Base-by-base conservation (phyloP, 169 alveolate genomes). In the Eimeria sp. region DNA sequence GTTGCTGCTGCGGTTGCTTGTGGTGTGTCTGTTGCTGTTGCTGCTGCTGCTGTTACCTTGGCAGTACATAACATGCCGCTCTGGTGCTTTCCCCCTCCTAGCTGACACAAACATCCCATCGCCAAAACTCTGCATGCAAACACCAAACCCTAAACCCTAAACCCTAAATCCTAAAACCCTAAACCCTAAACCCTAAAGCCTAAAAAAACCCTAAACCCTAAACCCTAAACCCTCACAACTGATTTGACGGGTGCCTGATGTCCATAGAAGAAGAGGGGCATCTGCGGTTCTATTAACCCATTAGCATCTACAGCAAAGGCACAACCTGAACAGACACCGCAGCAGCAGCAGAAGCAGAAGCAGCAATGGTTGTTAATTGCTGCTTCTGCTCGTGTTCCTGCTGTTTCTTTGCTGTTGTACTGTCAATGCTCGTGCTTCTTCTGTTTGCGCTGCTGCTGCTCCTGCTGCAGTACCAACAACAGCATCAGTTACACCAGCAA, bases 1-100 rank as follows among this genome's bases (percentile, higher is more conserved):
- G 87, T 5, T 30, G 87, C 87, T 75, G 87, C 57, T 75, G 87
- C 57, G 0, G 87, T 40, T 70, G 25, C 49, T 75, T n/a, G n/a
- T n/a, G 87, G n/a, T 58, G 70, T 20, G 1, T 14, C 70, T 58
- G 70, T 20, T 58, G 70, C 70, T 75, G 87, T 58, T 75, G 54
- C 87, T 75, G 87, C 87, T 75, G 87, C 87, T 75, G 87, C 87
- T 20, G 18, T 40, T 75, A 75, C 87, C 87, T 75, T 75, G 87
- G 57, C 87, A 34, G 87, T 75, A 75, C 87, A 75, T 75, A 57
- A 75, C 87, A n/a, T 75, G 87, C 0, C 87, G 87, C 30, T 40
- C 57, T 7, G 87, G 20, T 14, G 61, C 22, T 30, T 30, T 75
- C 25, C 87, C 87, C 87, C 43, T 75, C 57, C 7, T 75, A 10